These are phyloP conservation scores for Phytopythium cucurbitacearum DNA, from an alignment of 352 stramenopile species.

Conservation along the genomic window DNA sequence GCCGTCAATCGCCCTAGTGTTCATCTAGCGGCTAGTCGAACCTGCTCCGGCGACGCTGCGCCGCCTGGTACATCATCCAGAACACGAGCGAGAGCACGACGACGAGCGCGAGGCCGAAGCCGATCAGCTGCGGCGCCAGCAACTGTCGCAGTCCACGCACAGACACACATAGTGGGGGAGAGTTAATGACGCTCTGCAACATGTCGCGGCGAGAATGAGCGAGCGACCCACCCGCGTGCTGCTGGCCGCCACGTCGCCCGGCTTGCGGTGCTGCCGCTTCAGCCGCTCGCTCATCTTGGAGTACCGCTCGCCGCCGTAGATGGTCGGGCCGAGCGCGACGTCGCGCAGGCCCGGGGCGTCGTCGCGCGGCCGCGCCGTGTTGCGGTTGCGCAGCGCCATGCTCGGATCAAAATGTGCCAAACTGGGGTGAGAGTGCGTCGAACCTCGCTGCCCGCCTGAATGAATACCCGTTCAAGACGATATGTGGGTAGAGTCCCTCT, in stretches of 20 bases:
- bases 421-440: too few relatives aligned
- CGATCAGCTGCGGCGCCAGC: slow-evolving; percentile 52
- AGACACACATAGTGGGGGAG: slow-evolving; percentile 2
- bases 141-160: slow-evolving; percentile 25
- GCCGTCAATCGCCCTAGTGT: too few relatives aligned
- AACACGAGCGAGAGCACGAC: slow-evolving; percentile 48
- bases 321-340: slow-evolving; percentile 65
- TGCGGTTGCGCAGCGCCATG: slow-evolving; percentile 68
- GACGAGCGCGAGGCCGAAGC: slow-evolving; percentile 50
- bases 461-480: too few relatives aligned
- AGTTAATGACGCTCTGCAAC: too few relatives aligned
- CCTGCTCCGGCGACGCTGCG: neutral
- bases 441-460: too few relatives aligned
- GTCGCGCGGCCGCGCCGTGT: slow-evolving; percentile 20
- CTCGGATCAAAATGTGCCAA: neutral
- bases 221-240: slow-evolving; percentile 1
- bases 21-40: neutral
- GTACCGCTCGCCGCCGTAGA: slow-evolving; percentile 81
- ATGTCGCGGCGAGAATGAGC: too few relatives aligned
- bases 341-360: slow-evolving; percentile 28
- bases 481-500: too few relatives aligned
- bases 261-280: slow-evolving; percentile 61
- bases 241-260: slow-evolving; percentile 28
- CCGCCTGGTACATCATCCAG: slow-evolving; percentile 50
- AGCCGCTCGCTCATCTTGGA: slow-evolving; percentile 80